These are phyloP conservation scores for Lasiodiplodia gonubiensis DNA, from an alignment of 2,329 filamentous ascomycete genomes.

Conservation along the genomic window DNA sequence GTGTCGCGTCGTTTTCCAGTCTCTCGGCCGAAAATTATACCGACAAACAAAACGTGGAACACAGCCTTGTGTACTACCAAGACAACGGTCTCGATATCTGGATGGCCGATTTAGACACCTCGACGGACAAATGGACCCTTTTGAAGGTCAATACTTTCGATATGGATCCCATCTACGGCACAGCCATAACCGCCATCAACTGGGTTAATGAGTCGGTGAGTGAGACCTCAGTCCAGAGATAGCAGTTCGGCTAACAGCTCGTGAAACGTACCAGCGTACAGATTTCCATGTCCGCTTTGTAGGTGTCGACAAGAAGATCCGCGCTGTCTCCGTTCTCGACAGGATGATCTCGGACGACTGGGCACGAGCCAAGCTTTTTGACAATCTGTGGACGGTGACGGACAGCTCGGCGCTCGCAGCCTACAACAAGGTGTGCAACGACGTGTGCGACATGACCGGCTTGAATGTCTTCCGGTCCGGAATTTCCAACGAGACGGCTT, in stretches of 20 bases:
- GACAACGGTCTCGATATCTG: neutral
- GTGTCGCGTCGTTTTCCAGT: neutral
- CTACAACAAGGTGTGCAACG: neutral
- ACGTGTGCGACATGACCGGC: neutral
- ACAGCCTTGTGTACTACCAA: neutral
- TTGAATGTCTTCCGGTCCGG: neutral
- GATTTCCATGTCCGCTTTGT: no score
- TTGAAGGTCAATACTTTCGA: neutral
- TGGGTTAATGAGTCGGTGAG: neutral
- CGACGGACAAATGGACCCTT: neutral
- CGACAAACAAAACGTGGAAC: neutral
- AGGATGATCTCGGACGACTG: neutral
- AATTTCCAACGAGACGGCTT: neutral
- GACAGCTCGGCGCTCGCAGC: neutral
- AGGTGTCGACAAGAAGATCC: neutral
- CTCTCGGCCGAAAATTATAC: slow-evolving; percentile 9
- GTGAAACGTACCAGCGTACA: neutral
- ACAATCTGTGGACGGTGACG: neutral
- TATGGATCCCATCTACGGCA: neutral
- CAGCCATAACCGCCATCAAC: neutral
- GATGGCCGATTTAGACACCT: neutral
- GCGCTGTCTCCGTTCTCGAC: neutral
- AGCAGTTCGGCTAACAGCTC: neutral
- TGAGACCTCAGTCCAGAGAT: neutral
- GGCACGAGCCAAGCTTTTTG: neutral